Evolutionary conservation across 305 asterid genomes (phyloP), one percentile per base, ranked within the genome.

Genomic region (Solanum aculeatissimum): DNA sequence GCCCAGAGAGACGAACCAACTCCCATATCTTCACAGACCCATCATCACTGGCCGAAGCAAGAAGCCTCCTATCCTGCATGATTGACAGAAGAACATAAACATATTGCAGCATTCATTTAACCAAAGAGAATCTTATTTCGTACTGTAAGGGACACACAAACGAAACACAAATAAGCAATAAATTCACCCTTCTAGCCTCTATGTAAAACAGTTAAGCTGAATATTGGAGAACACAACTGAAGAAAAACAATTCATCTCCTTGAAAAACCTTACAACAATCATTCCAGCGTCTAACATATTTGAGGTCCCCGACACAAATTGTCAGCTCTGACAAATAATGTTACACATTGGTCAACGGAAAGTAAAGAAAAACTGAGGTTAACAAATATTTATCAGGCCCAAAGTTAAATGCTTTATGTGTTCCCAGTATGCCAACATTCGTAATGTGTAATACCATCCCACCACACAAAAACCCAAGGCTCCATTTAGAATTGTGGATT

Each of bases 21-120:
- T 95, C 94, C 98, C 98, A 96, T 90, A 96, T 92, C 94, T 66
- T 66, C 45, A 66, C 45, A 66, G 45, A 29, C 45, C 74, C 74
- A 66, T 66, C 74, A 32, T 66, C 74, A 66, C 74, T 29, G 23
- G 45, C 74, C 23, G 74, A 32, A 66, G 74, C 74, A 69, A 96
- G 97, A 23, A 85, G 89, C 85, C 84, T 84, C 51, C 85, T 90
- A 40, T 89, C 97, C 99, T 94, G 93, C 43, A 78, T 60, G 23
- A 68, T 66, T 66, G 43, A 66, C 74, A 66, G 14, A 81, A 82
- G 82, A 15, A 65, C 14, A 14, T 25, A 83, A 85, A 40, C 18
- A 55, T 25, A 27, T 12, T 12, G 7, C 77, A 57, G 10, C 27
- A 55, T 42, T 13, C 15, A 19, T 7, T 38, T 62, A 38, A 42